Conservation (phyloP, 1,139 yeast genomes). For the Geotrichum siamense region DNA sequence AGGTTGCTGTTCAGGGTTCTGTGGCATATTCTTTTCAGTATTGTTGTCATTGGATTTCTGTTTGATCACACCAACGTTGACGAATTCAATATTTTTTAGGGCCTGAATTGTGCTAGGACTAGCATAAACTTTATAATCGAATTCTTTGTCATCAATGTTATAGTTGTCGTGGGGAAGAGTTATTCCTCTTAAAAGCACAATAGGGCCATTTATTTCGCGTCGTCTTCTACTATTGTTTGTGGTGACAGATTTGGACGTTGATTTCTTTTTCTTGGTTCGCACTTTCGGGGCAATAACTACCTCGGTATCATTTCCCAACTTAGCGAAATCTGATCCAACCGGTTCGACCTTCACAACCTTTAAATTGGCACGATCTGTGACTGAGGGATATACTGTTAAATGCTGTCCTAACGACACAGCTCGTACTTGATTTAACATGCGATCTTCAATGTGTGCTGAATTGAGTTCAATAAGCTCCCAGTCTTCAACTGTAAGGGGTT, state of each 20-base stretch:
- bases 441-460: constrained; percentile 68
- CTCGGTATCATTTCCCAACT: constrained; percentile 66
- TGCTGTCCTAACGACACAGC: constrained; percentile 58
- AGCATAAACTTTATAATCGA: constrained; percentile 41
- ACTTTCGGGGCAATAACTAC: constrained; percentile 77
- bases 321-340: constrained; percentile 40
- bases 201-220: constrained; percentile 29
- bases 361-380: constrained; percentile 57
- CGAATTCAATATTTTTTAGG: constrained; percentile 42
- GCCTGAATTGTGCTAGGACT: constrained; percentile 37
- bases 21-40: constrained; percentile 1
- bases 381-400: constrained; percentile 65
- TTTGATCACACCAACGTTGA: constrained; percentile 49
- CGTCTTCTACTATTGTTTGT: constrained; percentile 13
- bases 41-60: constrained; percentile 23
- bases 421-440: constrained; percentile 71
- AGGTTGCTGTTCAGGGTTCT: constrained; percentile 15
- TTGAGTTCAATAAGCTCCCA: constrained; percentile 90
- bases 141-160: constrained; percentile 9
- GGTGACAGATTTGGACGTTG: constrained; percentile 23
- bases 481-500: constrained; percentile 70
- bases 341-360: constrained; percentile 59
- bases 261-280: constrained; percentile 33
- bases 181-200: constrained; percentile 48
- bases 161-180: constrained; percentile 44